phyloP scores from a whole-genome alignment of 495 filamentous ascomycete species.

The Talaromyces borbonicus region DNA sequence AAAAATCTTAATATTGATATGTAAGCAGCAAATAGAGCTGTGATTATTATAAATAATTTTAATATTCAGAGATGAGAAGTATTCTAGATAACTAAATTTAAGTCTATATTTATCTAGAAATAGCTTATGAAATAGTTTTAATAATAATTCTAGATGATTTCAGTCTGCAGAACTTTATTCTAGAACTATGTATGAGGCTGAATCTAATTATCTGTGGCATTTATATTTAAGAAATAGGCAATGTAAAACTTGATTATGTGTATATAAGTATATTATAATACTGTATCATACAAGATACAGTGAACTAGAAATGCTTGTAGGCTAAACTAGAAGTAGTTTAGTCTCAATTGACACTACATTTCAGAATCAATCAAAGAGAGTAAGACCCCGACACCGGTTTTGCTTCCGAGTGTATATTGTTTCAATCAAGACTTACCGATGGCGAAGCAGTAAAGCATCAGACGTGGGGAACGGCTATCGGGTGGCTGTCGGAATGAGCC shows the following conservation, averaged over 20 bases:
- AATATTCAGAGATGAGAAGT: not conserved
- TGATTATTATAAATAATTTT: not conserved
- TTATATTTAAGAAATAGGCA: not conserved
- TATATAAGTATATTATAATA: not conserved
- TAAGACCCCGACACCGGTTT: constrained; percentile 2
- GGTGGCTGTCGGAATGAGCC: too few species aligned
- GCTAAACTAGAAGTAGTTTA: constrained; percentile 1
- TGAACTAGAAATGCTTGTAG: not conserved
- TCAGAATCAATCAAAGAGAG: not conserved
- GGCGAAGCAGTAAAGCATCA: too few species aligned
- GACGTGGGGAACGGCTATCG: too few species aligned
- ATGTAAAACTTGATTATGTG: not conserved
- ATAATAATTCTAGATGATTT: not conserved
- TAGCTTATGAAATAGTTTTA: not conserved
- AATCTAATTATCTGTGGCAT: not conserved
- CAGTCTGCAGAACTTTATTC: not conserved
- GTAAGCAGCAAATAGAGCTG: not conserved
- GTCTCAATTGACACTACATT: not conserved
- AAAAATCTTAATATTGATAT: not conserved
- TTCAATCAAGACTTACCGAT: too few species aligned
- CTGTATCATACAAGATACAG: not conserved
- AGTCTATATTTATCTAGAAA: not conserved
- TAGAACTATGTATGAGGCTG: not conserved
- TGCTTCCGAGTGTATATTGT: constrained; percentile 1
- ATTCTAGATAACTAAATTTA: not conserved